A percentile compares a stretch with the other conserved stretches of the same genome.
Evolutionary conservation across 106 monocot genomes (phyloP).

Genomic region (Amphibolis antarctica): DNA sequence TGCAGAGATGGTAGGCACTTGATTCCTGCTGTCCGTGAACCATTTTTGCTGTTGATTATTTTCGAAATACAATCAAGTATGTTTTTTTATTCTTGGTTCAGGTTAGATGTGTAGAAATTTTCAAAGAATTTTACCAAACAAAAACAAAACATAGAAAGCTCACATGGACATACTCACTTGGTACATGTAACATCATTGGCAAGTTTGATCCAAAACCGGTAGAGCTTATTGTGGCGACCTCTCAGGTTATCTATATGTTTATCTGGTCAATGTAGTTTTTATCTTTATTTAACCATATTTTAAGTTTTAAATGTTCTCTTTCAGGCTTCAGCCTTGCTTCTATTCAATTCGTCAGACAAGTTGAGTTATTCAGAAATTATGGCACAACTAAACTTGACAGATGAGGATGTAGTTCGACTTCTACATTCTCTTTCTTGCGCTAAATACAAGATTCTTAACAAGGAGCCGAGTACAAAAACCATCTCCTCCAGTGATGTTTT

Average conservation of each 20-base stretch:
- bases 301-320: background rate
- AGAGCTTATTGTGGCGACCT: constrained; percentile 75
- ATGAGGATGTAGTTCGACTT: constrained; percentile 62
- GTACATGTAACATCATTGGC: constrained; percentile 68
- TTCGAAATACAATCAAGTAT: background rate
- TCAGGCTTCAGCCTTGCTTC: constrained; percentile 55
- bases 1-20: constrained; percentile 54
- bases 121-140: constrained; percentile 80
- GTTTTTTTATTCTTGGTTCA: constrained; percentile 2
- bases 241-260: constrained; percentile 13
- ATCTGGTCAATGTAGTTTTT: background rate
- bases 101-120: constrained; percentile 29
- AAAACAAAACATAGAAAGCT: constrained; percentile 80
- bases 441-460: constrained; percentile 75
- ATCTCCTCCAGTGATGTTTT: constrained; percentile 67
- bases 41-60: background rate
- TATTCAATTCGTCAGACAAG: constrained; percentile 68
- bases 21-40: background rate
- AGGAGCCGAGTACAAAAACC: constrained; percentile 60
- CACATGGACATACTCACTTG: constrained; percentile 70
- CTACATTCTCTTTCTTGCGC: constrained; percentile 90
- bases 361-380: constrained; percentile 78
- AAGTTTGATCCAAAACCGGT: constrained; percentile 75
- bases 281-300: background rate
- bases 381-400: constrained; percentile 49